phyloP scores from a whole-genome alignment of 306 rosid genomes.

The Amphicarpaea edgeworthii region DNA sequence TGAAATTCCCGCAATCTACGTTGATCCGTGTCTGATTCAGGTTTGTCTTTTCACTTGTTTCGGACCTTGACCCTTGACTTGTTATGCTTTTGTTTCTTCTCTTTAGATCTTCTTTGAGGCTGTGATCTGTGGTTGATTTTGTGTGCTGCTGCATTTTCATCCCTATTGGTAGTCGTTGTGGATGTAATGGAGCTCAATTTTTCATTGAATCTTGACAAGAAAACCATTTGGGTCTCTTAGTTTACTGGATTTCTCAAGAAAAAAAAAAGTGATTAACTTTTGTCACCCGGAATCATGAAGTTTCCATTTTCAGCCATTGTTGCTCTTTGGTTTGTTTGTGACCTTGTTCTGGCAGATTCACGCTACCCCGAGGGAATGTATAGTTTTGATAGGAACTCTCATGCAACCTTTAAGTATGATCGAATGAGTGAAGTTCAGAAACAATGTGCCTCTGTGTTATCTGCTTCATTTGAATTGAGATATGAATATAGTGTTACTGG shows the following conservation, averaged over 20 bases:
- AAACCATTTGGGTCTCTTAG: conserved; percentile 38
- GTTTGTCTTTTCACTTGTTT: conserved; percentile 42
- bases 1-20: background rate
- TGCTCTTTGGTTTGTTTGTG: conserved; percentile 56
- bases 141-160: conserved; percentile 28
- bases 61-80: conserved; percentile 24
- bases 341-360: conserved; percentile 53
- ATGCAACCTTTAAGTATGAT: conserved; percentile 61
- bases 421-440: conserved; percentile 72
- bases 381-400: conserved; percentile 43
- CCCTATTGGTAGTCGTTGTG: background rate
- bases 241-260: background rate
- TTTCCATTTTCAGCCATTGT: conserved; percentile 54
- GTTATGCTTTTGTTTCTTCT: conserved; percentile 3
- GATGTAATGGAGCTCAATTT: conserved; percentile 32
- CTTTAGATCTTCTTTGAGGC: conserved; percentile 20
- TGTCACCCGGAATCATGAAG: conserved; percentile 57
- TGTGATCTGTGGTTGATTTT: conserved; percentile 39
- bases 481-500: conserved; percentile 54
- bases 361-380: conserved; percentile 51
- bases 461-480: conserved; percentile 74
- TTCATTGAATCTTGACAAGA: conserved; percentile 16
- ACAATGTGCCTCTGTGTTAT: conserved; percentile 68
- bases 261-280: conserved; percentile 30
- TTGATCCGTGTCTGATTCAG: conserved; percentile 43